Conservation (phyloP, 1,284 basidiomycete genomes). For the Singerocomus rubriflavus region DNA sequence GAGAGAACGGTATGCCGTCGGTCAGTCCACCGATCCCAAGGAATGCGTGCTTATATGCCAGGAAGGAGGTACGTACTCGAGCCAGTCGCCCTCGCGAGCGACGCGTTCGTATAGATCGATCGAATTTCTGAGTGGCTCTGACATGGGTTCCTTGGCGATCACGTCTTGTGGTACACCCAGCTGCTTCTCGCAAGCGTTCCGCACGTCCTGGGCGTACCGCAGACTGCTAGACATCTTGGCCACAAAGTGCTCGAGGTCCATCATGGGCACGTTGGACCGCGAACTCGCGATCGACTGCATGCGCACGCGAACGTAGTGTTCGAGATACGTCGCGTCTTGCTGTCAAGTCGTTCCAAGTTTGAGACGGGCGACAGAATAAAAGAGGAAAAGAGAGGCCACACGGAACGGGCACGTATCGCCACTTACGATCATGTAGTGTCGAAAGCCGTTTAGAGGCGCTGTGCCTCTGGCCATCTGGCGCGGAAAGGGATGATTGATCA, state of each 20-base stretch:
- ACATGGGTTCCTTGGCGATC: neutral
- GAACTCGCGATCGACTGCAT: neutral
- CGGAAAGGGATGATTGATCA: neutral
- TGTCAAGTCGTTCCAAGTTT: neutral
- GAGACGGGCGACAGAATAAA: neutral
- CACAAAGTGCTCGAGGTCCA: neutral
- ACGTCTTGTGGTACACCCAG: neutral
- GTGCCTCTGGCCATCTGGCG: neutral
- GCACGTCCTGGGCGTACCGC: neutral
- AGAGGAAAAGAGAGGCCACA: too few relatives aligned
- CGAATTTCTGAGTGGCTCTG: neutral
- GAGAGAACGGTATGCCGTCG: neutral
- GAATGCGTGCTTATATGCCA: too few relatives aligned
- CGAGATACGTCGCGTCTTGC: neutral
- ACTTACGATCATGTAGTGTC: neutral
- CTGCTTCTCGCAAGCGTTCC: neutral
- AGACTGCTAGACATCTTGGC: neutral
- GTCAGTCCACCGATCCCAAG: neutral
- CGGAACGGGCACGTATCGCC: too few relatives aligned
- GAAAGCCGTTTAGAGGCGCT: too few relatives aligned
- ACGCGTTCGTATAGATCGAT: neutral
- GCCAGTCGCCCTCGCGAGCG: neutral
- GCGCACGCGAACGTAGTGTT: neutral
- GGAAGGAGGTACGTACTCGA: neutral
- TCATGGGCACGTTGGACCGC: neutral